These are phyloP conservation scores for Trichaptum fuscoviolaceum DNA, from an alignment of 768 basidiomycete species.

Conservation along the genomic window DNA sequence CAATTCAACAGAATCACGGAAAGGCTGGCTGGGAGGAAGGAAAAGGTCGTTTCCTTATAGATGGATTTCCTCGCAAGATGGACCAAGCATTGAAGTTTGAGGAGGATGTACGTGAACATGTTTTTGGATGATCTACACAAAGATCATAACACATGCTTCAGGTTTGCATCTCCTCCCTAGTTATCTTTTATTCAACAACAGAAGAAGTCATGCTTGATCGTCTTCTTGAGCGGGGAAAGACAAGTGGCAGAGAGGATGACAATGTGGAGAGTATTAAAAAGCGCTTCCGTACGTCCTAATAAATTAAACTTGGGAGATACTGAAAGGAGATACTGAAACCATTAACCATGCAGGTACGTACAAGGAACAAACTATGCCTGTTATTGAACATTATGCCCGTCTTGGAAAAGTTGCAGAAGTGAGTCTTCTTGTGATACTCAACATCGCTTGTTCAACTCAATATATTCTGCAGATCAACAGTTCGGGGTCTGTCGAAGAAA, in stretches of 20 bases:
- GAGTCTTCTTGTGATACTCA: slow-evolving; percentile 16
- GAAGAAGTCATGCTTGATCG: slow-evolving; percentile 85
- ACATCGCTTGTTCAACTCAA: not conserved
- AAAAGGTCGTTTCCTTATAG: slow-evolving; percentile 84
- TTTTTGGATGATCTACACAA: not conserved
- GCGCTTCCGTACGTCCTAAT: slow-evolving; percentile 70
- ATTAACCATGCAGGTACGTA: slow-evolving; percentile 58
- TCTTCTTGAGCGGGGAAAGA: slow-evolving; percentile 85
- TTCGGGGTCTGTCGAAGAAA: slow-evolving; percentile 61
- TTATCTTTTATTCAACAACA: slow-evolving; percentile 83
- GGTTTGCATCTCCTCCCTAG: slow-evolving; percentile 77
- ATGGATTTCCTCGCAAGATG: slow-evolving; percentile 98
- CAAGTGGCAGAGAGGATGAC: slow-evolving; percentile 93
- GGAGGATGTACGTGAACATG: slow-evolving; percentile 50
- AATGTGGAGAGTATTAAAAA: slow-evolving; percentile 93
- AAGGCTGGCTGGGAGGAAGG: slow-evolving; percentile 64
- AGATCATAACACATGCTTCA: slow-evolving; percentile 21
- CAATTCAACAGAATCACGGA: slow-evolving; percentile 34
- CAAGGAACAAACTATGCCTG: slow-evolving; percentile 85
- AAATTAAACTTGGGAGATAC: not conserved
- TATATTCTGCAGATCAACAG: slow-evolving; percentile 53
- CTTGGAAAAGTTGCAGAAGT: slow-evolving; percentile 78
- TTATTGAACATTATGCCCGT: slow-evolving; percentile 74
- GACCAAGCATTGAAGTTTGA: slow-evolving; percentile 95
- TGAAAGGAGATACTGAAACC: not conserved